These are phyloP conservation scores for Phaeosphaeria sp. DNA, from an alignment of 2,329 filamentous ascomycete species.

Conservation along the genomic window DNA sequence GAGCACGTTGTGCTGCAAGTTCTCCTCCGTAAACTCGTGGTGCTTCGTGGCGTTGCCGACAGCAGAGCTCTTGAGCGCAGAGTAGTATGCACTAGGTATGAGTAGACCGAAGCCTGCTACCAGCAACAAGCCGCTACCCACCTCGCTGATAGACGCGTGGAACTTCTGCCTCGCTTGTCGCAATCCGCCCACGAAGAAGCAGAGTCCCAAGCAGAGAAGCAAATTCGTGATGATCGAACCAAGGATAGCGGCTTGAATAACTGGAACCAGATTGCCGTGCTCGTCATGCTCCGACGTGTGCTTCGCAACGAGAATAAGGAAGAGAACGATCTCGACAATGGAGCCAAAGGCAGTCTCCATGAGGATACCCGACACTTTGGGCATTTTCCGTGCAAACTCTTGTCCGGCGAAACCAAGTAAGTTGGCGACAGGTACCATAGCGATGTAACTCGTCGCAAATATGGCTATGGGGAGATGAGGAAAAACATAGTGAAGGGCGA, in stretches of 20 bases:
- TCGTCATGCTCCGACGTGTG: slow-evolving; percentile 48
- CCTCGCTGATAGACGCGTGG: slow-evolving; percentile 78
- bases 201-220: slow-evolving; percentile 78
- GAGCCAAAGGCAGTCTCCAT: slow-evolving; percentile 68
- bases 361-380: slow-evolving; percentile 72
- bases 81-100: slow-evolving; percentile 45
- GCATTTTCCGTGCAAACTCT: slow-evolving; percentile 74
- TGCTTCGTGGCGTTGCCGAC: slow-evolving; percentile 35
- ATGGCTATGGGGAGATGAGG: slow-evolving; percentile 65
- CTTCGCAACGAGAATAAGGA: slow-evolving; percentile 73
- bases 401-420: slow-evolving; percentile 76
- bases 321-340: slow-evolving; percentile 80
- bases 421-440: slow-evolving; percentile 78
- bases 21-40: slow-evolving; percentile 41
- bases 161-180: slow-evolving; percentile 73
- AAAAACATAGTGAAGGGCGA: slow-evolving; percentile 64
- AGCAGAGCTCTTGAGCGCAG: slow-evolving; percentile 52
- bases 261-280: slow-evolving; percentile 56
- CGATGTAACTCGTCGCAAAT: slow-evolving; percentile 74
- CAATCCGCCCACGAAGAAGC: slow-evolving; percentile 80
- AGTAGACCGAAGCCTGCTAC: slow-evolving; percentile 69
- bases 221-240: slow-evolving; percentile 84
- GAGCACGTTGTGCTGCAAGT: slow-evolving; percentile 44
- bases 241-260: slow-evolving; percentile 84
- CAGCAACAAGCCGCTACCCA: slow-evolving; percentile 76